Evolutionary conservation across 192 early-diverging fungal species (phyloP).

Genomic region (Physocladia obscura): DNA sequence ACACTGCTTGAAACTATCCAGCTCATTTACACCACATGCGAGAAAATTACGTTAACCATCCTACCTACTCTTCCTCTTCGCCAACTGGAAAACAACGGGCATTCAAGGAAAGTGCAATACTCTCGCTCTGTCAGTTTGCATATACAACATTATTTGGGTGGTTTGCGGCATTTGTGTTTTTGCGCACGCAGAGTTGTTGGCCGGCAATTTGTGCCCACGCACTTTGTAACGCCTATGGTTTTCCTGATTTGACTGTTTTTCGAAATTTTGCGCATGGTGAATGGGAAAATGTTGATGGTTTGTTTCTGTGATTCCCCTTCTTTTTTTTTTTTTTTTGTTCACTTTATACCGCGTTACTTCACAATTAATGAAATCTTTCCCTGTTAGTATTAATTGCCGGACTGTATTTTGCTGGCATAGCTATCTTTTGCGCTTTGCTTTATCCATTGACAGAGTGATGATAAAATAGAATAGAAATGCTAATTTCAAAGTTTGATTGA

Average conservation of each 20-base stretch:
- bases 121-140: constrained; percentile 59
- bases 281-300: background rate
- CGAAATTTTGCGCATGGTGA: background rate
- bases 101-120: constrained; percentile 32
- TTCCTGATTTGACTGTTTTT: constrained; percentile 59
- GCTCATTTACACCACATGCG: constrained; percentile 73
- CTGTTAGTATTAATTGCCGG: background rate
- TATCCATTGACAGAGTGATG: constrained; percentile 4
- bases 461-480: no score
- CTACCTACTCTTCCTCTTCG: background rate
- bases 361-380: no score
- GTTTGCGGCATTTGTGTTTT: constrained; percentile 67
- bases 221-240: constrained; percentile 77
- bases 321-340: no score
- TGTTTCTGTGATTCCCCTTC: no score
- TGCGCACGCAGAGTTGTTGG: constrained; percentile 57
- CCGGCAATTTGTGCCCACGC: constrained; percentile 59
- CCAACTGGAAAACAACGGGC: constrained; percentile 19
- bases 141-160: constrained; percentile 82
- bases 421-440: background rate
- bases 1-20: constrained; percentile 12
- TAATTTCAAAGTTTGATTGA: no score
- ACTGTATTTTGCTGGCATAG: background rate
- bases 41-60: constrained; percentile 50
- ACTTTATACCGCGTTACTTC: no score